These are phyloP conservation scores for Pontederia paniculata DNA, from an alignment of 176 grass and related monocot genomes.

Conservation along the genomic window DNA sequence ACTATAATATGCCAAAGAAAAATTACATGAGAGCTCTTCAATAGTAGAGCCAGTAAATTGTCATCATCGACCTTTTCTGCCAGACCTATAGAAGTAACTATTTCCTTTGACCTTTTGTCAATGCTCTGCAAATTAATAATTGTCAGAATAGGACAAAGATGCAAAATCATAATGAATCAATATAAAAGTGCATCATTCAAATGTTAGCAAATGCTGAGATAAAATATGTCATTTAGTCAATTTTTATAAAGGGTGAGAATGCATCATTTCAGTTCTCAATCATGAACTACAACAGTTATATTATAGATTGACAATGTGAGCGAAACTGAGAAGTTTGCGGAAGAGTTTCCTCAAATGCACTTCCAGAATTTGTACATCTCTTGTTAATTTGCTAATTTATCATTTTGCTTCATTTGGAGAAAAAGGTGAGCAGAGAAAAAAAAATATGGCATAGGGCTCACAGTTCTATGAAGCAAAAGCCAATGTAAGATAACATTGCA, in stretches of 20 bases:
- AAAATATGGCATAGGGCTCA: slow-evolving; percentile 19
- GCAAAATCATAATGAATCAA: neutral
- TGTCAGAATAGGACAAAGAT: neutral
- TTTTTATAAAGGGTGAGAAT: too few species aligned
- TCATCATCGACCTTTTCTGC: slow-evolving; percentile 43
- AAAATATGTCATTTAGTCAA: too few species aligned
- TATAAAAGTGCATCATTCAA: too few species aligned
- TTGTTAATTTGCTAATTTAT: slow-evolving; percentile 2
- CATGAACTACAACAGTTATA: neutral
- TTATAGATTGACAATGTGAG: neutral
- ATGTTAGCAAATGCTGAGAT: too few species aligned
- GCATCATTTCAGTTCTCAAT: too few species aligned
- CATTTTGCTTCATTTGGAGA: neutral
- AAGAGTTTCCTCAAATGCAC: too few species aligned
- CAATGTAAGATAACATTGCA: slow-evolving; percentile 60
- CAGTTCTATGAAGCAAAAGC: slow-evolving; percentile 77
- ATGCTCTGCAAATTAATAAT: slow-evolving; percentile 34
- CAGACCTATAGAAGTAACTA: slow-evolving; percentile 33
- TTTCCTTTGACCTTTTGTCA: slow-evolving; percentile 53
- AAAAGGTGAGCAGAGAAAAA: too few species aligned
- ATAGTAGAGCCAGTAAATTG: slow-evolving; percentile 36
- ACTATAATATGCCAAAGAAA: slow-evolving; percentile 1
- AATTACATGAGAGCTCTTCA: slow-evolving; percentile 48
- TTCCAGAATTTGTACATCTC: slow-evolving; percentile 1
- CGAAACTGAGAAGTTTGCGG: too few species aligned